Evolutionary conservation across 306 rosid species (phyloP).

Genomic region (Pterocarpus macrocarpus): DNA sequence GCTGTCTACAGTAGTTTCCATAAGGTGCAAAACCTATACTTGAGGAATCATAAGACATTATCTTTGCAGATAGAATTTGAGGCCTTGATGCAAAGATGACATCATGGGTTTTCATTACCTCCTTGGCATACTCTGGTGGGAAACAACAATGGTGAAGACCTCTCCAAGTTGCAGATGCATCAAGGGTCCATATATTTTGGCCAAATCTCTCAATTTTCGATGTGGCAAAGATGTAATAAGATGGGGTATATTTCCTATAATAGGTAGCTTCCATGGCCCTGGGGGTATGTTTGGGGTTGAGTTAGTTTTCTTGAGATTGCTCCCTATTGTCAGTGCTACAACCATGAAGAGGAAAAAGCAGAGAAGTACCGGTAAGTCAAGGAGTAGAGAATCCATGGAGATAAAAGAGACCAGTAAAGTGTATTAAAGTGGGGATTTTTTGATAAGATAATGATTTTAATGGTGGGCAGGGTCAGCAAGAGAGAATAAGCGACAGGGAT

Average conservation of each 20-base stretch:
- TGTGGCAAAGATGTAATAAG: constrained; percentile 37
- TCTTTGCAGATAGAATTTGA: background rate
- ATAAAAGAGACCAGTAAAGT: background rate
- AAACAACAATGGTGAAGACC: constrained; percentile 44
- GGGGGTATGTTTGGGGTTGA: constrained; percentile 26
- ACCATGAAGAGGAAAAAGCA: constrained; percentile 2
- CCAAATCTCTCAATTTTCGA: constrained; percentile 42
- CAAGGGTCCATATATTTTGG: constrained; percentile 44
- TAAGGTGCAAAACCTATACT: constrained; percentile 36
- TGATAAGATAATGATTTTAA: too few relatives aligned
- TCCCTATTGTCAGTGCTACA: background rate
- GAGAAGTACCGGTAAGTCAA: background rate
- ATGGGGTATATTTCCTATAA: constrained; percentile 41
- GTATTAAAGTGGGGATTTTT: too few relatives aligned
- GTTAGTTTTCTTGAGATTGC: background rate
- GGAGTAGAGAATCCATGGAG: background rate
- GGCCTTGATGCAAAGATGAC: constrained; percentile 51
- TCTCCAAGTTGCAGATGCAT: constrained; percentile 46
- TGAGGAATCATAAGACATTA: constrained; percentile 23
- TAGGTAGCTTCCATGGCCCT: constrained; percentile 46
- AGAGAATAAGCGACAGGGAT: too few relatives aligned
- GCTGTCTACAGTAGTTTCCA: constrained; percentile 48
- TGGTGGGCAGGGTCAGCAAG: too few relatives aligned
- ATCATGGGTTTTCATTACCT: constrained; percentile 49
- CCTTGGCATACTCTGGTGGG: constrained; percentile 49